These are phyloP conservation scores for Oldenlandia corymbosa DNA, from an alignment of 257 asterid species.

Conservation along the genomic window DNA sequence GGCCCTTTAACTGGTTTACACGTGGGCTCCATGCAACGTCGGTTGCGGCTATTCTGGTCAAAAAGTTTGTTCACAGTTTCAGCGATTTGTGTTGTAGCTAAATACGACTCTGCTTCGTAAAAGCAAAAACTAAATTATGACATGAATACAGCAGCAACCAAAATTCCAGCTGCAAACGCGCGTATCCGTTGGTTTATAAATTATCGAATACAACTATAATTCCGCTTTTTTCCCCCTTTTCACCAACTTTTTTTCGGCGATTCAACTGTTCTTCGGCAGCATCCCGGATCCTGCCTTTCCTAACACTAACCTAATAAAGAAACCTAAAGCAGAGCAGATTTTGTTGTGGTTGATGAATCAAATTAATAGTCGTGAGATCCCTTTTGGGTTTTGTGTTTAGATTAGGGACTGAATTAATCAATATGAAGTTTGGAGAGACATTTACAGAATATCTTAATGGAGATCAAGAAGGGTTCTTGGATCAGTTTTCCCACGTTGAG, in stretches of 20 bases:
- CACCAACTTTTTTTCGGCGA: neutral
- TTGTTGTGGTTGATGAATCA: neutral
- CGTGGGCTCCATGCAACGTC: constrained; percentile 13
- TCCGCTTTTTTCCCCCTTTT: neutral
- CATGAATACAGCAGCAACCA: too few relatives aligned
- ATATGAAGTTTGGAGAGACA: constrained; percentile 82
- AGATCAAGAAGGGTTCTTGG: constrained; percentile 47
- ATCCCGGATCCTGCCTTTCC: neutral
- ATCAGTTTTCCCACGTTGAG: constrained; percentile 55
- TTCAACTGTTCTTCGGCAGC: neutral
- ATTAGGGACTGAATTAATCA: too few relatives aligned
- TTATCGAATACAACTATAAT: neutral
- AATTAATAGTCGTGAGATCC: too few relatives aligned
- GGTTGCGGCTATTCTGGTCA: neutral
- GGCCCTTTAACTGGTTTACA: neutral
- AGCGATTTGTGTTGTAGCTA: neutral
- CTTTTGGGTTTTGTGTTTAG: neutral
- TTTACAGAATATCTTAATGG: constrained; percentile 60
- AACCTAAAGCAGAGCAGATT: neutral
- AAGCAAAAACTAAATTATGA: too few relatives aligned
- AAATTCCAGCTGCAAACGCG: constrained; percentile 1
- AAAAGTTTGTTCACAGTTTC: too few relatives aligned
- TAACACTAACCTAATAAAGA: neutral
- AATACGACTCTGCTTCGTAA: neutral
- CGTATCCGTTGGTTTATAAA: neutral